phyloP scores from a whole-genome alignment of 352 stramenopile species.

The Thraustotheca clavata region DNA sequence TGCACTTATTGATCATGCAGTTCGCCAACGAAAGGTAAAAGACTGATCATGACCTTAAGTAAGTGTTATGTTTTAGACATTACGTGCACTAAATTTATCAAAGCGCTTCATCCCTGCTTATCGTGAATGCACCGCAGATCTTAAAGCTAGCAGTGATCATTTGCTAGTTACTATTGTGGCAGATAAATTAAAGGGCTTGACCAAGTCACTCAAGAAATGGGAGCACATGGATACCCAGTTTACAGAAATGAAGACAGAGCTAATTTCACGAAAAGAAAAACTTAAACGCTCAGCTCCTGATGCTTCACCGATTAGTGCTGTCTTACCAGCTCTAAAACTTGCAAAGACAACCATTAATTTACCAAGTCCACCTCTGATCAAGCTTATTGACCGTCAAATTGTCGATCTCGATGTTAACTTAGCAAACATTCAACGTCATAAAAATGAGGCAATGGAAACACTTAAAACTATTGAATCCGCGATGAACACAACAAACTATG shows the following conservation, averaged over 20 bases:
- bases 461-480: not conserved
- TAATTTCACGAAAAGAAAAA: constrained; percentile 12
- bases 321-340: not conserved
- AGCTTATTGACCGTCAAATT: constrained; percentile 19
- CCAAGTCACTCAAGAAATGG: constrained; percentile 59
- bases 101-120: constrained; percentile 61
- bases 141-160: constrained; percentile 61
- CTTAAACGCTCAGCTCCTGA: constrained; percentile 9
- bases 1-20: constrained; percentile 53
- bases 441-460: not conserved
- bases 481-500: not conserved
- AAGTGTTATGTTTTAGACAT: constrained; percentile 20
- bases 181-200: constrained; percentile 54
- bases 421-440: not conserved
- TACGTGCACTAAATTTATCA: constrained; percentile 53
- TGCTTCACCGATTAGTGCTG: not conserved
- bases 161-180: constrained; percentile 61
- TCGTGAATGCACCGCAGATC: constrained; percentile 49
- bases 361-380: not conserved
- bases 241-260: constrained; percentile 43
- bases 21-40: constrained; percentile 43
- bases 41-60: not conserved
- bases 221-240: constrained; percentile 64
- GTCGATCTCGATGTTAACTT: constrained; percentile 3
- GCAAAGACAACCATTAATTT: not conserved